A percentile compares a stretch with the other conserved stretches of the same genome.
Conservation (phyloP, 2,329 filamentous ascomycete genomes). For the Verticillium nubilum region DNA sequence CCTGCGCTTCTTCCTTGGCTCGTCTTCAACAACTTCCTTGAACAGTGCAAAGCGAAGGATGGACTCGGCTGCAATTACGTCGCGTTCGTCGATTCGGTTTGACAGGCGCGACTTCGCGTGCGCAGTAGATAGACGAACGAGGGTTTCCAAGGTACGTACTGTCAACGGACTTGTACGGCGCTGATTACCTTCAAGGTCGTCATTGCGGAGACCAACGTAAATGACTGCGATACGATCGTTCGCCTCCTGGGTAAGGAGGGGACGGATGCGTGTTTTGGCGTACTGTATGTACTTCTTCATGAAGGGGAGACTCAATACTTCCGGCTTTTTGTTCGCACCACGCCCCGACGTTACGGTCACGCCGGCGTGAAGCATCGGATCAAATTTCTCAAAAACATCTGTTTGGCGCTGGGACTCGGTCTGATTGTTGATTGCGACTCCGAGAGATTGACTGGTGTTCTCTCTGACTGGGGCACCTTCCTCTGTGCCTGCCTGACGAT, state of each 20-base stretch:
- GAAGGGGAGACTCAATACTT: slow-evolving; percentile 93
- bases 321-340: slow-evolving; percentile 68
- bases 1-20: slow-evolving; percentile 79
- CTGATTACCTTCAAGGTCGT: slow-evolving; percentile 92
- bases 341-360: slow-evolving; percentile 72
- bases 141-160: slow-evolving; percentile 90
- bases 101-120: slow-evolving; percentile 91
- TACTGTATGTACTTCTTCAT: slow-evolving; percentile 99
- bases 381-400: slow-evolving; percentile 93
- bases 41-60: slow-evolving; percentile 94
- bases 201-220: slow-evolving; percentile 89
- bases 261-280: slow-evolving; percentile 86
- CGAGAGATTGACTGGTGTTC: slow-evolving; percentile 74
- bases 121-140: slow-evolving; percentile 95
- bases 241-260: slow-evolving; percentile 82
- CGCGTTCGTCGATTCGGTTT: slow-evolving; percentile 80
- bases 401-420: slow-evolving; percentile 68
- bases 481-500: slow-evolving; percentile 85
- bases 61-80: slow-evolving; percentile 80
- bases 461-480: slow-evolving; percentile 94
- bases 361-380: slow-evolving; percentile 90
- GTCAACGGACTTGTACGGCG: slow-evolving; percentile 92
- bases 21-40: slow-evolving; percentile 81
- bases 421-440: slow-evolving; percentile 78
- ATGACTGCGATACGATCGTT: slow-evolving; percentile 87